Percentiles rank a stretch among this genome's conserved stretches.
Conservation (phyloP, 2,329 filamentous ascomycete species). For the Scedosporium boydii region DNA sequence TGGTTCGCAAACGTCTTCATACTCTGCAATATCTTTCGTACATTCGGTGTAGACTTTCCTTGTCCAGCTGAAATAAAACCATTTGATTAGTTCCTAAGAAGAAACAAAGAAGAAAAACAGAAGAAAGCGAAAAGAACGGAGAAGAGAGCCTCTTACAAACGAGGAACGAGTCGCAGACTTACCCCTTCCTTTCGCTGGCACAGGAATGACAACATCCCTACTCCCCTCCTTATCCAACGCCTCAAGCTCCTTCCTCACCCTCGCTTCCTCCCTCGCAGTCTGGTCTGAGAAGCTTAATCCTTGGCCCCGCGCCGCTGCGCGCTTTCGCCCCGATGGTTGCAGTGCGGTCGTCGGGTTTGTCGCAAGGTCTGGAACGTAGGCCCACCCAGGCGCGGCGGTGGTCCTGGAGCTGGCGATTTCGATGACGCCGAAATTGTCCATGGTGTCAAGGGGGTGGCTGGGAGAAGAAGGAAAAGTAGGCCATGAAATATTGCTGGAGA, state of each 20-base stretch:
- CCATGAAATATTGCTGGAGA: neutral
- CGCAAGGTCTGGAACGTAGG: conserved; percentile 72
- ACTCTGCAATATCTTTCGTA: conserved; percentile 68
- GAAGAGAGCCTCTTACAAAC: neutral
- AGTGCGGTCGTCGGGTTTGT: conserved; percentile 42
- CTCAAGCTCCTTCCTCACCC: conserved; percentile 70
- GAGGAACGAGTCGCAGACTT: conserved; percentile 10
- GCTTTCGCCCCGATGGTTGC: conserved; percentile 55
- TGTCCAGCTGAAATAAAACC: conserved; percentile 20
- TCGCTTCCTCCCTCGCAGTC: conserved; percentile 72
- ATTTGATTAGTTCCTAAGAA: neutral
- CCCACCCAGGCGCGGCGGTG: conserved; percentile 74
- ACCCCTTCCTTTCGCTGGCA: conserved; percentile 46
- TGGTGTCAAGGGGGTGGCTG: conserved; percentile 17
- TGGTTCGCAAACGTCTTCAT: conserved; percentile 80
- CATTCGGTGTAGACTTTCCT: conserved; percentile 56
- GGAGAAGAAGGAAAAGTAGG: conserved; percentile 5
- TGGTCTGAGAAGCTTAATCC: conserved; percentile 52
- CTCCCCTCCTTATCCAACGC: conserved; percentile 75
- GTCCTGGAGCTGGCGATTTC: conserved; percentile 65
- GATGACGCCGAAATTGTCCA: conserved; percentile 69
- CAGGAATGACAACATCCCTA: conserved; percentile 60
- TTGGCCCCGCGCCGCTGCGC: conserved; percentile 52
- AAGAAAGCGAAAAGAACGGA: neutral
- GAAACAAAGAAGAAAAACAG: neutral